Base-by-base conservation (phyloP, 345 rosid species). In the Dimocarpus longan region DNA sequence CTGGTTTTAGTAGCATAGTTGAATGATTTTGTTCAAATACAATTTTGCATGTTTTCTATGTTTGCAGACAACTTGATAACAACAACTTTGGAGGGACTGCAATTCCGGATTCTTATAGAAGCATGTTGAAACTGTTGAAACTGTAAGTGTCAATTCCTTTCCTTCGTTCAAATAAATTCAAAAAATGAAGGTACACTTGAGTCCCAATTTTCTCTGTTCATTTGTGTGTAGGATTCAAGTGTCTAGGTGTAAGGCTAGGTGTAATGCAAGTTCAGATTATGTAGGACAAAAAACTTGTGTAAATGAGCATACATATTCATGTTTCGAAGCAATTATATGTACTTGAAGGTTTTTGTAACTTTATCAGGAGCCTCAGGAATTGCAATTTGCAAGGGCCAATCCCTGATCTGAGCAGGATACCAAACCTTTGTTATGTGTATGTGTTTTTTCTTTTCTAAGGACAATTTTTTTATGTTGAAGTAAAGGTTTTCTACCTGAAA, bases 11-110 rank as follows among this genome's bases (percentile, higher is more conserved):
- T 71, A 63, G 16, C 56, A 50, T 50, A 50, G 56, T 32, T 32
- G 37, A 32, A 32, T 48, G 54, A 12, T 48, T 48, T 48, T 48
- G 54, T 15, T 52, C 57, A 52, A 52, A 52, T 52, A n/a, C 5
- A 52, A 52, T 46, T 46, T 0, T 8, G 1, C 10, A 46, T 10
- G 1, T 15, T 82, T 78, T 83, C 48, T 78, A 76, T 37, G 28
- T 75, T 82, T 86, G 87, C 91, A 96, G 99, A 67, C 98, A 96
- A 78, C 86, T 90, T 60, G 99, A 96, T 81, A 92, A 93, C 83
- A 96, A 96, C 91, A 82, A 90, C 83, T 96, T 93, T 62, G 87
- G 85, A 21, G 95, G 98, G 81, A 82, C 76, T 64, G 64, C 86
- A 13, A 96, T 96, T 82, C 99, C 99, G 66, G 81, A 28, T 65